phyloP scores from a whole-genome alignment of 192 early-diverging fungal species.

The Funneliformis mosseae region DNA sequence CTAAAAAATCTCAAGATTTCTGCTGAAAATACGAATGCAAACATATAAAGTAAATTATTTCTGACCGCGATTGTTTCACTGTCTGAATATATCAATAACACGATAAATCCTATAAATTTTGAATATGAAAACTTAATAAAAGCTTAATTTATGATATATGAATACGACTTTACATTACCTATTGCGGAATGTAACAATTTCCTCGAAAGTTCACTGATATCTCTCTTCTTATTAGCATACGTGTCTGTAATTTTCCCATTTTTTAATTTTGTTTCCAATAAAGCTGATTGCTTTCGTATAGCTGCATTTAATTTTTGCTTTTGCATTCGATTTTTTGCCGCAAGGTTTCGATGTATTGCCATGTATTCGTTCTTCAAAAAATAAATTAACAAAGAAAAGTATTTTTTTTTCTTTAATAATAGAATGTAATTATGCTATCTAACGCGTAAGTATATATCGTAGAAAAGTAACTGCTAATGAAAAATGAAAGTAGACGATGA shows the following conservation, averaged over 20 bases:
- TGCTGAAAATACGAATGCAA: slow-evolving; percentile 34
- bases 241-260: not conserved
- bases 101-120: slow-evolving; percentile 42
- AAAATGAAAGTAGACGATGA: too few relatives aligned
- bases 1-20: slow-evolving; percentile 47
- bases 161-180: slow-evolving; percentile 31
- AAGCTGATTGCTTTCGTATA: not conserved
- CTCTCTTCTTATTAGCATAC: slow-evolving; percentile 5
- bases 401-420: not conserved
- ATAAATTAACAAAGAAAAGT: too few relatives aligned
- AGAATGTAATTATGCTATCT: not conserved
- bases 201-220: slow-evolving; percentile 48
- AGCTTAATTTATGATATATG: too few relatives aligned
- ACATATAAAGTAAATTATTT: slow-evolving; percentile 26
- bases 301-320: not conserved
- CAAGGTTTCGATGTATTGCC: slow-evolving; percentile 15
- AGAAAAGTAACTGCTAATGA: too few relatives aligned
- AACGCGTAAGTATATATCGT: not conserved
- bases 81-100: slow-evolving; percentile 35
- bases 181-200: slow-evolving; percentile 50
- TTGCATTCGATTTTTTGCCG: not conserved
- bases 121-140: too few relatives aligned
- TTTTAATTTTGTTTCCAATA: not conserved
- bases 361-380: not conserved
- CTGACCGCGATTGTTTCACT: slow-evolving; percentile 32